Base-by-base conservation (phyloP, 2,329 filamentous ascomycete genomes). In the Fusarium sp. region DNA sequence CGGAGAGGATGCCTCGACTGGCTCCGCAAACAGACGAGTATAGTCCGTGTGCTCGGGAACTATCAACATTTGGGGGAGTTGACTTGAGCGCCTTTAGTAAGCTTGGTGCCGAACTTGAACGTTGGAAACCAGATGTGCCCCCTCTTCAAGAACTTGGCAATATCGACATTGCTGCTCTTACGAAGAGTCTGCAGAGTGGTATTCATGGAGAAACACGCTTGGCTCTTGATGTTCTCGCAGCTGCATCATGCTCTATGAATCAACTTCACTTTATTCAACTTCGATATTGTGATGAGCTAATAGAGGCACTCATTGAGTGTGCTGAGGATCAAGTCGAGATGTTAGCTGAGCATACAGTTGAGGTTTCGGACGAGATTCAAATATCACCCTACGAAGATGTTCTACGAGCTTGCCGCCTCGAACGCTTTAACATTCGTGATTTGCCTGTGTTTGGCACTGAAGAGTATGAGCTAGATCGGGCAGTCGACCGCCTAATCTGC, bases 131-230 rank as follows among this genome's bases (percentile, higher is more conserved):
- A 0, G 90, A 92, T 57, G 84, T 94, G 37, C 95, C 96, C 1
- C 82, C 84, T 4, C 84, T 94, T 19, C 82, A 86, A 22, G 94
- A 98, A 72, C 84, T 98, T 52, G 96, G 95, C 10, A 86, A 93
- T 20, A 92, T 98, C 67, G 95, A 99, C 75, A 90, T 98, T 28
- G 91, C 94, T 70, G 94, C 95, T 20, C 84, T 99, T 40, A 97
- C 91, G 1, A 91, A 94, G 83, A 94, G 93, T 74, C 82, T 99
- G 37, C 94, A 97, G 75, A 96, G 92, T 55, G 95, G 95, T 1
- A 92, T 98, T 43, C 90, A 94, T 72, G 90, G 89, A 7, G 96
- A 99, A 79, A 90, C 97, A n/a, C 89, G 95, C 11, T 81, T 97
- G 65, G 95, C 95, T 4, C 83, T 99, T 44, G 96, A 98, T 77